These are phyloP conservation scores for Chalaropsis ovoidea DNA, from an alignment of 2,329 filamentous ascomycete genomes.

Conservation along the genomic window DNA sequence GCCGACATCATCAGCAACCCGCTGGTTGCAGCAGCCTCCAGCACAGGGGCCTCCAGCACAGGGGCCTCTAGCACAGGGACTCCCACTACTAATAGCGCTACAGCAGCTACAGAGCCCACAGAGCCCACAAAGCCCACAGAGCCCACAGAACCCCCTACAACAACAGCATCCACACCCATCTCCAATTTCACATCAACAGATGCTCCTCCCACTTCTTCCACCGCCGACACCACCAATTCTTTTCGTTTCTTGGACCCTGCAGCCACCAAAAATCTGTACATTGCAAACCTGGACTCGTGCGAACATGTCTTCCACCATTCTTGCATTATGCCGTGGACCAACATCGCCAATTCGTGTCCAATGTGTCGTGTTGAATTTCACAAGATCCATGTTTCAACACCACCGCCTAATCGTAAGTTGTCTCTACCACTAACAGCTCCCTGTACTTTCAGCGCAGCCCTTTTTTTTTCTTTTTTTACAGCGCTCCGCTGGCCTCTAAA, in stretches of 20 bases:
- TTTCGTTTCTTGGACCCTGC: conserved; percentile 3
- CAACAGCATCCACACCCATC: neutral
- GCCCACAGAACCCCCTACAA: neutral
- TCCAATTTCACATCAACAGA: neutral
- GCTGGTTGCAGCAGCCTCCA: conserved; percentile 26
- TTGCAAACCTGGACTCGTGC: conserved; percentile 59
- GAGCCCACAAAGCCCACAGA: too few relatives aligned
- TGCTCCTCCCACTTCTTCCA: conserved; percentile 28
- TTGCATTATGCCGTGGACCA: conserved; percentile 88
- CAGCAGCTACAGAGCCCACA: neutral
- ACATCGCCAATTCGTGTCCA: conserved; percentile 93
- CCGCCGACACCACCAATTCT: conserved; percentile 27
- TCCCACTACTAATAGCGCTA: neutral
- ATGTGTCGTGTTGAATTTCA: conserved; percentile 93
- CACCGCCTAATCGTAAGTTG: conserved; percentile 60
- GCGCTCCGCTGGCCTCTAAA: neutral
- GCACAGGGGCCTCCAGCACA: neutral
- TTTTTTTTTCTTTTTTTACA: neutral
- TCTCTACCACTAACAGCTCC: conserved; percentile 26
- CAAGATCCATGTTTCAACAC: conserved; percentile 57
- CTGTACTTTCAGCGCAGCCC: neutral
- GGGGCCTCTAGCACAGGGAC: neutral
- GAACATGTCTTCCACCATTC: conserved; percentile 87
- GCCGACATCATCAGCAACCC: conserved; percentile 28
- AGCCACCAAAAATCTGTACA: conserved; percentile 29